Percentiles rank a stretch among this genome's conserved stretches.
Conservation (phyloP, 1,284 basidiomycete genomes). For the Cutaneotrichosporon cavernicola region DNA sequence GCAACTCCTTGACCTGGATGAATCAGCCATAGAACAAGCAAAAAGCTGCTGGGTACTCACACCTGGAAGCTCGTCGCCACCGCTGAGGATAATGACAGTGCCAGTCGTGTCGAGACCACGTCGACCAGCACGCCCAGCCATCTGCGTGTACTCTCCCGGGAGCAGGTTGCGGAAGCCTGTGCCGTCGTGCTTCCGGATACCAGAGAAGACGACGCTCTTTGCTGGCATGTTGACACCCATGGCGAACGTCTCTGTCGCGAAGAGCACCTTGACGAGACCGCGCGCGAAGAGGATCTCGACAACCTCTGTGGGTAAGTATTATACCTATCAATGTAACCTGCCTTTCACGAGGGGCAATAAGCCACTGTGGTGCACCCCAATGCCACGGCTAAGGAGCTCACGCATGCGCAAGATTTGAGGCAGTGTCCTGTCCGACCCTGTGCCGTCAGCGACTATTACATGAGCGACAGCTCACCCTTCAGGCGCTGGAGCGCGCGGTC, state of each 20-base stretch:
- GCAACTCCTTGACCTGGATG: conserved; percentile 66
- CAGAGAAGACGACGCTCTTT: conserved; percentile 93
- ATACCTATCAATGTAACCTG: conserved; percentile 42
- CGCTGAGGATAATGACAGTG: conserved; percentile 87
- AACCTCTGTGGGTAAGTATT: conserved; percentile 77
- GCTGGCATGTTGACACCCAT: conserved; percentile 99
- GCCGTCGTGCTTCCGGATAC: conserved; percentile 94
- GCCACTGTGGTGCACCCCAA: conserved; percentile 97
- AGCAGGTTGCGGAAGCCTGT: conserved; percentile 87
- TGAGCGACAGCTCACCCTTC: conserved; percentile 63
- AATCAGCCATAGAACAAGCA: conserved; percentile 4
- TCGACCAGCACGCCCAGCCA: conserved; percentile 97
- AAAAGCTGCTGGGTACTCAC: conserved; percentile 55
- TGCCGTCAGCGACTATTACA: conserved; percentile 9
- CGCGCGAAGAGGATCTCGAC: conserved; percentile 96
- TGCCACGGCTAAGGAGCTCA: conserved; percentile 84
- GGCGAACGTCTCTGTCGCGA: conserved; percentile 98
- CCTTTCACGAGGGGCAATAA: conserved; percentile 94
- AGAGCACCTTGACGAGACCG: conserved; percentile 93
- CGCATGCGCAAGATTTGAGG: conserved; percentile 93
- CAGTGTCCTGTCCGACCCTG: conserved; percentile 86
- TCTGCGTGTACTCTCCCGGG: conserved; percentile 86
- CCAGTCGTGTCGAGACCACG: conserved; percentile 96
- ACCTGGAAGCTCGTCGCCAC: conserved; percentile 78
- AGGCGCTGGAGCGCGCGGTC: conserved; percentile 87